Conservation (phyloP, 352 stramenopile genomes). For the Phytophthora brassicae region DNA sequence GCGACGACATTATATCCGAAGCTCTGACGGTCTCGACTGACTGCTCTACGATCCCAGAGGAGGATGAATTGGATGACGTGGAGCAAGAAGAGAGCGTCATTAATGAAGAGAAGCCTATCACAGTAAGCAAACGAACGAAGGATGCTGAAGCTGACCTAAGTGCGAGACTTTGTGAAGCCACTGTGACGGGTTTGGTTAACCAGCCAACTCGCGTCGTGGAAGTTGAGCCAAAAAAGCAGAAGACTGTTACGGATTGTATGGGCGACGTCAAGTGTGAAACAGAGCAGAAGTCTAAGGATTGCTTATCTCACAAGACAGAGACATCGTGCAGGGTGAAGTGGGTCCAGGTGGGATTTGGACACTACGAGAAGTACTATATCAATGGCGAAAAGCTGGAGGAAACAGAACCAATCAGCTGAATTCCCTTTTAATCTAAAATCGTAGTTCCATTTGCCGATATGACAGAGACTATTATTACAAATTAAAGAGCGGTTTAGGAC, state of each 20-base stretch:
- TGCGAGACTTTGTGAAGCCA: neutral
- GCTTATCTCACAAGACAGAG: neutral
- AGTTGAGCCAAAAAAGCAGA: neutral
- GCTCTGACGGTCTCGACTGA: conserved; percentile 29
- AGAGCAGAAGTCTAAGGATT: neutral
- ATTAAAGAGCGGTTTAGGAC: no score
- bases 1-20: conserved; percentile 27
- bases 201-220: neutral
- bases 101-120: neutral
- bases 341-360: conserved; percentile 19
- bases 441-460: no score
- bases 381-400: conserved; percentile 13
- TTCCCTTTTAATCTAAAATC: neutral
- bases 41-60: conserved; percentile 24
- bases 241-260: conserved; percentile 13
- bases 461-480: no score
- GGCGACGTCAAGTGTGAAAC: conserved; percentile 13
- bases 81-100: conserved; percentile 10
- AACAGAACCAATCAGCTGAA: neutral
- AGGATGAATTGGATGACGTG: conserved; percentile 16
- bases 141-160: neutral
- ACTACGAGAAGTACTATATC: conserved; percentile 21
- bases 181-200: neutral
- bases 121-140: neutral
- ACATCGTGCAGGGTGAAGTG: conserved; percentile 8